Base-by-base conservation (phyloP, 176 grass and related monocot genomes). In the Musa itinerans region DNA sequence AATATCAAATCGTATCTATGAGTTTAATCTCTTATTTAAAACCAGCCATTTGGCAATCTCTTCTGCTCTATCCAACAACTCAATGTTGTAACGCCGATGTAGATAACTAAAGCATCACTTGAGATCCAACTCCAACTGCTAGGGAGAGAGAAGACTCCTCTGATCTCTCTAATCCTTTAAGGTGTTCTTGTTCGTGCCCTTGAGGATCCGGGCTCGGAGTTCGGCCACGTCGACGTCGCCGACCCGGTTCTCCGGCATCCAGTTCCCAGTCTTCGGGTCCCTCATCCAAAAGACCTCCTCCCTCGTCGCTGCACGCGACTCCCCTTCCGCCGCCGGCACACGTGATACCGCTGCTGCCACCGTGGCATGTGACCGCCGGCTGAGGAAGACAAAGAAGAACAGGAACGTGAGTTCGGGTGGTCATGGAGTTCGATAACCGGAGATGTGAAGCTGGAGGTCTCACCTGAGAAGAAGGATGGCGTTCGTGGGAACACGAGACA, bases 221-320 rank as follows among this genome's bases (percentile, higher is more conserved):
- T 88, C 83, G 20, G 85, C 88, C 9, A 50, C 75, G 55, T 88
- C 81, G 20, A 84, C 67, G 62, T 63, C 54, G 21, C 29, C 16
- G 55, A 96, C 76, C 77, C 78, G 82, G 50, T 84, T 83, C 79
- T 90, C 83, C 9, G 88, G 92, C 65, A 87, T 81, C 92, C 83
- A 90, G 56, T 64, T 81, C 6, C 92, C 85, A 9, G 85, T 90
- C 71, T 82, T 86, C 13, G 92, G 92, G 50, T 96, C 83, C 65
- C 83, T 85, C 88, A 85, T 90, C 92, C 92, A 96, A 68, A 76
- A 96, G 16, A 75, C 16, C 57, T 78, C 87, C 78, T 63, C 63
- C 50, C 61, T 50, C n/a, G 20, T 53, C 63, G 0, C 13, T 11
- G 63, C 14, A 0, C 24, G 66, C 0, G 57, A 29, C 7, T 49